These are phyloP conservation scores for Cercospora sp. DNA, from an alignment of 2,329 filamentous ascomycete genomes.

Conservation along the genomic window DNA sequence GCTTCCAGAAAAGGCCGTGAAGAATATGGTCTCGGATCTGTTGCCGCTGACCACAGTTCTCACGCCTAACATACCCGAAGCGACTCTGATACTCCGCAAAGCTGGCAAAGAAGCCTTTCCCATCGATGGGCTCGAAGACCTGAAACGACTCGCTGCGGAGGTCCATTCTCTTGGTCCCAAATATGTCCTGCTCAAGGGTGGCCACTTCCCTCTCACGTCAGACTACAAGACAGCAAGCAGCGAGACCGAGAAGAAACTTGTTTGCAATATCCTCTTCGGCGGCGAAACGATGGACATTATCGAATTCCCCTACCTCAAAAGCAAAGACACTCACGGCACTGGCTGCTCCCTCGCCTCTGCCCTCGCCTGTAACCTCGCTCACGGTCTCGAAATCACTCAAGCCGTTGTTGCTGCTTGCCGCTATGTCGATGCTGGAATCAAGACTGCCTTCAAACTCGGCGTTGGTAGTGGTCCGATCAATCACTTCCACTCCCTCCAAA, in stretches of 20 bases:
- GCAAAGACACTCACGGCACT: constrained; percentile 87
- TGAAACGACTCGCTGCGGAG: constrained; percentile 66
- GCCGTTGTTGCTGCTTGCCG: constrained; percentile 68
- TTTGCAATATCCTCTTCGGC: constrained; percentile 77
- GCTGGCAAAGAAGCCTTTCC: constrained; percentile 48
- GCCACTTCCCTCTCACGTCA: constrained; percentile 75
- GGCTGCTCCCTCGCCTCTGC: constrained; percentile 90
- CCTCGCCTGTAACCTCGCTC: constrained; percentile 71
- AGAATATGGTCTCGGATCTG: constrained; percentile 59
- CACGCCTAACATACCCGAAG: constrained; percentile 78
- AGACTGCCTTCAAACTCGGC: constrained; percentile 62
- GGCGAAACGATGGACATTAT: constrained; percentile 60
- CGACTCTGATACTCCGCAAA: constrained; percentile 61
- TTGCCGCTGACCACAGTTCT: constrained; percentile 67
- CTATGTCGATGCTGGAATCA: constrained; percentile 72
- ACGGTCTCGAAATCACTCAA: constrained; percentile 55
- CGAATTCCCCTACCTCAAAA: constrained; percentile 68
- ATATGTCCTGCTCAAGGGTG: constrained; percentile 86
- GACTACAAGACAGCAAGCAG: constrained; percentile 60
- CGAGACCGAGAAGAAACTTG: constrained; percentile 61
- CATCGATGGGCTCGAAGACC: constrained; percentile 61
- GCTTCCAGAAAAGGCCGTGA: constrained; percentile 64
- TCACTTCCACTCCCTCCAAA: constrained; percentile 72
- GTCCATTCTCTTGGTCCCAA: constrained; percentile 70
- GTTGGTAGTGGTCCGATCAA: constrained; percentile 71